Evolutionary conservation across 306 rosid species (phyloP).

Genomic region (Clitoria ternatea): DNA sequence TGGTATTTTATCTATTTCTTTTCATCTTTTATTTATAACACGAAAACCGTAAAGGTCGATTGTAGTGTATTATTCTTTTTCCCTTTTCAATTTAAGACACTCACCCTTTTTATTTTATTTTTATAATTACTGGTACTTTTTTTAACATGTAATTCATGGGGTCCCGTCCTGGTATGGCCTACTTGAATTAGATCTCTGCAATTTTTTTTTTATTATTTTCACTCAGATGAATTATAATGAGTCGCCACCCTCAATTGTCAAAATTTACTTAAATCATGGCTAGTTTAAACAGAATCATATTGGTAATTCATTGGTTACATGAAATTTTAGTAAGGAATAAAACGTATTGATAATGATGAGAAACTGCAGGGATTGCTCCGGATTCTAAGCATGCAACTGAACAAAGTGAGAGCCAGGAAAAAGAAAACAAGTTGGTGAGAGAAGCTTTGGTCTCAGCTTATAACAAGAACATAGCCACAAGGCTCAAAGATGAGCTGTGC

Average conservation of each 20-base stretch:
- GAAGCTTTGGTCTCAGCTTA: constrained; percentile 65
- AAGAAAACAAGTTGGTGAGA: constrained; percentile 52
- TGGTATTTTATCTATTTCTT: too few species aligned
- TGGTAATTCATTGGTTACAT: neutral
- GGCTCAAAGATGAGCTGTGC: constrained; percentile 56
- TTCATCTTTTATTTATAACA: too few species aligned
- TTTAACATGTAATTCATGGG: neutral
- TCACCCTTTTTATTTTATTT: neutral
- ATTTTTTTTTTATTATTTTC: neutral
- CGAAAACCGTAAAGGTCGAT: too few species aligned
- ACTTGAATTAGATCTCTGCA: neutral
- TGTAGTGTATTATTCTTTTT: neutral
- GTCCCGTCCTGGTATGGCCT: neutral
- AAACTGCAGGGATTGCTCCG: constrained; percentile 57
- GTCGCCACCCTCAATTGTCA: neutral
- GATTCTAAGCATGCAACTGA: constrained; percentile 47
- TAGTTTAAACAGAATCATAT: neutral
- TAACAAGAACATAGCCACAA: constrained; percentile 49
- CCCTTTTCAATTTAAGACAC: neutral
- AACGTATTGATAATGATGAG: neutral
- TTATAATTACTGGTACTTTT: neutral
- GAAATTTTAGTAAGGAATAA: neutral
- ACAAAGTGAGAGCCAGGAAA: constrained; percentile 53
- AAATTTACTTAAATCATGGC: neutral
- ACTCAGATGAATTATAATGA: neutral